Evolutionary conservation across 139 green algal genomes (phyloP), one percentile per base, ranked within the genome.

Genomic region (Asterochloris erici): DNA sequence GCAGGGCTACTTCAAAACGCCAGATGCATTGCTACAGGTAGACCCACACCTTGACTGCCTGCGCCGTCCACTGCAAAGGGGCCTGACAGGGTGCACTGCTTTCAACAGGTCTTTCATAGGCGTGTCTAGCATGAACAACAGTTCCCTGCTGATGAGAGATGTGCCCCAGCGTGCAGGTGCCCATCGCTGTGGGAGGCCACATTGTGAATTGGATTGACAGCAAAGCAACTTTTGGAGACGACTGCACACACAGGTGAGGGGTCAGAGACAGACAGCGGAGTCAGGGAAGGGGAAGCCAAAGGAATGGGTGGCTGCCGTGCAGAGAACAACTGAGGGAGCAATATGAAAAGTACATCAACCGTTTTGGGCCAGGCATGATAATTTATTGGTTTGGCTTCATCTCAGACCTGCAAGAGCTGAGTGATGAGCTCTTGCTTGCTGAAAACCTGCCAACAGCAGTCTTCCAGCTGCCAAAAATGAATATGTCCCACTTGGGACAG

Each of bases 351-450:
- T 95, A 95, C 80, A 85, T 95, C 14, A 93, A 95, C 81, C 86
- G 93, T 29, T 98, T 94, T 83, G 95, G 95, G 0, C 89, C 95
- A 10, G 95, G 95, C 14, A 85, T 96, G 71, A 93, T 98, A 12
- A 95, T 98, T 79, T 98, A 98, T 87, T 98, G 95, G 95, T 94
- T 95, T 84, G 94, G 94, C 26, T 96, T 88, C 81, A 75, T 97
- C 6, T 83, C 85, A 9, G 92, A 93, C 23, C 78, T 98, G 24
- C 81, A 90, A 47, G 27, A 74, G 23, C 84, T 78, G 54, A 71
- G 79, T 0, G 74, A 84, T 11, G 70, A 85, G 21, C 82, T 96
- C 27, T 54, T 92, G 64, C n/a, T 95, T 10, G 47, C 92, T 71
- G 91, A 94, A 16, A 26, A 54, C 9, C 93, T 96, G 27, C 92